Conservation (phyloP, 345 rosid genomes). For the Boechera retrofracta region DNA sequence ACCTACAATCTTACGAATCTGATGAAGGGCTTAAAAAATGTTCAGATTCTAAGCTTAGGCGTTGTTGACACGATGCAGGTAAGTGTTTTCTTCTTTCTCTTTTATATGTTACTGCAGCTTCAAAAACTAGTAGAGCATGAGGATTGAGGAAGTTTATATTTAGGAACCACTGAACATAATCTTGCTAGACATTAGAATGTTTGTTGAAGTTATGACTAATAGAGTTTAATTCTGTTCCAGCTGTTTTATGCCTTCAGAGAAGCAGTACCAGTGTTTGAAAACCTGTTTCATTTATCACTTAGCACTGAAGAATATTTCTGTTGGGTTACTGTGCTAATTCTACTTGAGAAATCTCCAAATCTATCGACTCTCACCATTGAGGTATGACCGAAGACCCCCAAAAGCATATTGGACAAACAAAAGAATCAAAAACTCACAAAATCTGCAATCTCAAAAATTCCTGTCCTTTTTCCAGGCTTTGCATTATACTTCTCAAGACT, state of each 20-base stretch:
- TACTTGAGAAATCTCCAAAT: background rate
- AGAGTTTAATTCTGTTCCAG: background rate
- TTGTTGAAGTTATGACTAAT: background rate
- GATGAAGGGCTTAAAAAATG: background rate
- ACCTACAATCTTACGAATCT: background rate
- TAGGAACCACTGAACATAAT: background rate
- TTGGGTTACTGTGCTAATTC: background rate
- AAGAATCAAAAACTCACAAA: background rate
- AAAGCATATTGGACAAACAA: background rate
- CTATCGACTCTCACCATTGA: conserved; percentile 2
- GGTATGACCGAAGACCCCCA: background rate
- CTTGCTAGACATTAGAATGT: background rate
- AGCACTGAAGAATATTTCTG: background rate
- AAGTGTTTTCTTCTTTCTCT: background rate
- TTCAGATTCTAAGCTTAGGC: background rate
- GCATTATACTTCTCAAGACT: background rate
- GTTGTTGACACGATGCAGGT: background rate
- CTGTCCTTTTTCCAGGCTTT: background rate
- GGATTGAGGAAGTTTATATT: no score
- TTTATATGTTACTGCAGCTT: background rate
- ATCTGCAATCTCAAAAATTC: background rate
- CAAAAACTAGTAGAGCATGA: background rate
- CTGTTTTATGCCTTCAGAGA: background rate
- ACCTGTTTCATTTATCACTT: background rate
- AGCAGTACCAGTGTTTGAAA: conserved; percentile 10